Evolutionary conservation across 495 filamentous ascomycete genomes (phyloP).

Genomic region (Schizothecium vesticola): DNA sequence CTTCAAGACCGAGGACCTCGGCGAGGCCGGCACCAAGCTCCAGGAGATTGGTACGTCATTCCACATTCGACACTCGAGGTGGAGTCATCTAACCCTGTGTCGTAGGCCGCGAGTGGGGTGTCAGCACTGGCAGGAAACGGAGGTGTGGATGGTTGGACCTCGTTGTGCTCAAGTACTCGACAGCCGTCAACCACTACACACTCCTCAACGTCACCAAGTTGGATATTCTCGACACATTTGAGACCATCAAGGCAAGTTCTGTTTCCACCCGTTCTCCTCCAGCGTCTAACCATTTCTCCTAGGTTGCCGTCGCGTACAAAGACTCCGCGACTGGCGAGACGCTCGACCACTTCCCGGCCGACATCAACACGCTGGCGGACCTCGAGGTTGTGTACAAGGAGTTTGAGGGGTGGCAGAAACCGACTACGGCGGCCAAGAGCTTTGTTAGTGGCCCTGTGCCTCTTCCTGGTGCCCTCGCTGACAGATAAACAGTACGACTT

Average conservation of each 20-base stretch:
- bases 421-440: conserved; percentile 46
- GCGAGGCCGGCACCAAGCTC: conserved; percentile 42
- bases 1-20: conserved; percentile 78
- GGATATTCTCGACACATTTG: conserved; percentile 78
- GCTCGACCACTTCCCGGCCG: conserved; percentile 36
- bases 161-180: conserved; percentile 74
- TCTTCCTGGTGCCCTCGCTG: not conserved
- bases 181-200: conserved; percentile 67
- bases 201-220: conserved; percentile 79
- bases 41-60: conserved; percentile 36
- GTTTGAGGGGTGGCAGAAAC: conserved; percentile 70
- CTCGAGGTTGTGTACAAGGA: conserved; percentile 65
- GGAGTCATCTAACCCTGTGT: not conserved
- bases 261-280: not conserved
- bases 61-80: not conserved
- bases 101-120: conserved; percentile 54
- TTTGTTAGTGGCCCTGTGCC: conserved; percentile 14
- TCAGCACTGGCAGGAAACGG: conserved; percentile 73
- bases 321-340: conserved; percentile 38
- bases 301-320: conserved; percentile 63
- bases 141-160: conserved; percentile 90
- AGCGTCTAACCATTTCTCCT: not conserved
- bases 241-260: conserved; percentile 59
- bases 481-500: conserved; percentile 55
- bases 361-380: conserved; percentile 27